Evolutionary conservation across 306 rosid genomes (phyloP).

Genomic region (Malus domestica): DNA sequence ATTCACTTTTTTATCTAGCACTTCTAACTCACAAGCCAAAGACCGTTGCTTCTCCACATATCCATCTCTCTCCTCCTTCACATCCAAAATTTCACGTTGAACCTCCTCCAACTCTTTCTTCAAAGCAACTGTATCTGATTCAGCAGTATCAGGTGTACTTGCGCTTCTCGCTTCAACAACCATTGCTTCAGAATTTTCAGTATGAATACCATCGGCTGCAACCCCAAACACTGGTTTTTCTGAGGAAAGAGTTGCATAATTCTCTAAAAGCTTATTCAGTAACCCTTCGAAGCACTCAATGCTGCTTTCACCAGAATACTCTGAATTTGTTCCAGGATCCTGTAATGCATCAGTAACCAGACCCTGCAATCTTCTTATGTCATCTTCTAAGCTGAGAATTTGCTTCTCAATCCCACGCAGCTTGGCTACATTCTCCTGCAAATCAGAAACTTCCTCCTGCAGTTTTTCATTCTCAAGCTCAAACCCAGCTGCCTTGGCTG

Average conservation of each 20-base stretch:
- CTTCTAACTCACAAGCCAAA: constrained; percentile 52
- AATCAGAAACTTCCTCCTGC: constrained; percentile 38
- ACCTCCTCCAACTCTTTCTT: constrained; percentile 71
- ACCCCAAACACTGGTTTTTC: constrained; percentile 26
- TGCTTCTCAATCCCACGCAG: constrained; percentile 42
- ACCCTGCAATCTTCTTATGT: constrained; percentile 50
- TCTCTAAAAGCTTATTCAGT: constrained; percentile 62
- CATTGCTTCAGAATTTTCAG: constrained; percentile 27
- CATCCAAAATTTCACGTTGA: constrained; percentile 42
- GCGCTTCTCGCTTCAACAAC: constrained; percentile 36
- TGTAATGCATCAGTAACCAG: constrained; percentile 52
- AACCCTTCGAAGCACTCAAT: constrained; percentile 60
- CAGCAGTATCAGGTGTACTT: constrained; percentile 28
- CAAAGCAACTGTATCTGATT: constrained; percentile 34
- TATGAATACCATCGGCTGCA: constrained; percentile 19
- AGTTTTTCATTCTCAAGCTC: constrained; percentile 58
- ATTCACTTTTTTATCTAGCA: constrained; percentile 45
- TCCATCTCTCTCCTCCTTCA: constrained; percentile 62
- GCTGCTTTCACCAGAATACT: constrained; percentile 42
- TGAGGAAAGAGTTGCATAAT: constrained; percentile 34
- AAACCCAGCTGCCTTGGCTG: constrained; percentile 33
- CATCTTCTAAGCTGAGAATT: constrained; percentile 35
- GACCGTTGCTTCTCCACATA: constrained; percentile 50
- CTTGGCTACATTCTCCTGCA: constrained; percentile 48
- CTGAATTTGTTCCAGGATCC: constrained; percentile 33